Base-by-base conservation (phyloP, 805 yeast genomes). In the Metschnikowia colocasiae region DNA sequence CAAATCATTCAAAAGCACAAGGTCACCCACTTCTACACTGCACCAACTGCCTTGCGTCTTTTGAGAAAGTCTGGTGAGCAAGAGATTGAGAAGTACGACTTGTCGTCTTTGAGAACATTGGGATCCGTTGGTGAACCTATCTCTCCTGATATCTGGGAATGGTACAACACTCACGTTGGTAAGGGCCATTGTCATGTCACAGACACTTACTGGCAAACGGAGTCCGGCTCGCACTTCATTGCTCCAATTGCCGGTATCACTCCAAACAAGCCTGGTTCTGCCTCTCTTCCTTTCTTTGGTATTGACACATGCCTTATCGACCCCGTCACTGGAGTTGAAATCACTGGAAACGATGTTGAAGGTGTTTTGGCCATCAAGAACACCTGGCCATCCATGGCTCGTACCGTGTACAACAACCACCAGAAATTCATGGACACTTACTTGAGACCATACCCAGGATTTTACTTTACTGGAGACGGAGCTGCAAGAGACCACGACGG, bases 161-260 rank as follows among this genome's bases (percentile, higher is more conserved):
- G 94, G 94, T 85, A 84, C 65, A 79, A 80, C 61, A 84, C 82
- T 54, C 73, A 77, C 57, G 79, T 85, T 58, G 94, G 92, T 59
- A 78, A 80, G 62, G 78, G 80, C 45, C 72, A 83, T 64, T 79
- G 86, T 59, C 84, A 85, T 63, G 80, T 87, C 52, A 75, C 84
- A 59, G 95, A 87, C 68, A 87, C 95, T 31, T 86, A 85, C 74
- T 87, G 95, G 95, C 91, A 85, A 73, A 87, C 95, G 3, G 95
- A 87, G 68, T 80, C 88, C 13, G 94, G 94, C 38, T 81, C 91
- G 40, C 94, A 86, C 62, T 71, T 87, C 62, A 79, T 87, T 50
- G 78, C 90, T 34, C 90, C 92, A 50, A 64, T 87, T 50, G 89
- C 94, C 41, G 80, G 80, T 53, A 77, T 84, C 34, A 81, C 87